Base-by-base conservation (phyloP, 2,329 filamentous ascomycete genomes). In the Cladosporium velox region DNA sequence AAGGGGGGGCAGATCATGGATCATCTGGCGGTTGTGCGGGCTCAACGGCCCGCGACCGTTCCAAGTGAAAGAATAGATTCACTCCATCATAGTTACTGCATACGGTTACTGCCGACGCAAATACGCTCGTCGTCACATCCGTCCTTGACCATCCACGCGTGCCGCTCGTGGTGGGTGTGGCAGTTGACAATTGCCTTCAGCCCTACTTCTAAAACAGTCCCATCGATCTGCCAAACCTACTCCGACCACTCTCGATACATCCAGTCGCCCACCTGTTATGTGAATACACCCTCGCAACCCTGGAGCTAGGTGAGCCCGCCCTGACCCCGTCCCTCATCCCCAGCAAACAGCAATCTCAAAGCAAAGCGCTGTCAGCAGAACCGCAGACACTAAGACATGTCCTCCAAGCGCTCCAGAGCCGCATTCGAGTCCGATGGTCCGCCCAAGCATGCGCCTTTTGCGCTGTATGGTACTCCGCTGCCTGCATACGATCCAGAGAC, bases 381-480 rank as follows among this genome's bases (percentile, higher is more conserved):
- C 52, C 44, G 35, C 68, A 64, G 68, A 72, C 67, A 69, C 73
- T 73, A 72, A 74, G 69, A 68, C 67, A 94, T 94, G 91, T 87
- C 90, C 71, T 86, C 80, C 79, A 98, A 95, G 87, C 88, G 93
- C 79, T 89, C 89, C 73, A 90, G 90, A 74, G 87, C 87, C 72
- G 85, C 87, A 72, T 96, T 91, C 78, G 93, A 96, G 81, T 87
- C 89, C 73, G 90, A 94, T 74, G 68, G 59, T 38, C 72, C 74
- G 64, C 74, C 74, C 6, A 83, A 87, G 66, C 86, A 90, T 75
- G 89, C 91, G 15, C 90, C 91, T 0, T 96, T 88, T 78, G 91
- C 90, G 65, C 76, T 90, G 65, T 96, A 90, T 77, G 95, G 95
- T 75, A 97, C 92, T 2, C 89, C 93, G 10, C 84, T 99, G 18